phyloP scores from a whole-genome alignment of 176 grass and related monocot genomes.

The Oryza officinalis region DNA sequence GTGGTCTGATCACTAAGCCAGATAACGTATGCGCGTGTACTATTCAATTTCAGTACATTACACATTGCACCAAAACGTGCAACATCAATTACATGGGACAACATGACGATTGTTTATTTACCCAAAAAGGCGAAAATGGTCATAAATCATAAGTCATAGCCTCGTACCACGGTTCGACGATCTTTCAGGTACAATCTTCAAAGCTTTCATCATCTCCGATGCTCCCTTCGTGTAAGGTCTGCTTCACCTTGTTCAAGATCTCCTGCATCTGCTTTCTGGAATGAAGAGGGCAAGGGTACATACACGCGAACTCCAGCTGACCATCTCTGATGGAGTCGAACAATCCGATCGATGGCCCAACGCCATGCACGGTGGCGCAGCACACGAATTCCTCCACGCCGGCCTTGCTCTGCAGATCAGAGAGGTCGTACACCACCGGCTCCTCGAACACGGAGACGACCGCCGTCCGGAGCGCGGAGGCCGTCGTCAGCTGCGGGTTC shows the following conservation, averaged over 20 bases:
- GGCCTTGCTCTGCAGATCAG: constrained; percentile 42
- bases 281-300: constrained; percentile 85
- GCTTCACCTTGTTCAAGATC: constrained; percentile 55
- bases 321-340: constrained; percentile 80
- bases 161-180: not conserved
- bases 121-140: not conserved
- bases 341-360: constrained; percentile 67
- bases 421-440: constrained; percentile 33
- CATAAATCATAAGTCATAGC: not conserved
- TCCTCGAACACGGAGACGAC: constrained; percentile 86
- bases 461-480: constrained; percentile 65
- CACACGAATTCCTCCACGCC: constrained; percentile 71
- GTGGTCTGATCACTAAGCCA: not conserved
- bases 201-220: not conserved
- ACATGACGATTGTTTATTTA: not conserved
- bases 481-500: constrained; percentile 69
- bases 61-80: not conserved
- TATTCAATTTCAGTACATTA: not conserved
- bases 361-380: constrained; percentile 69
- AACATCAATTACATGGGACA: not conserved
- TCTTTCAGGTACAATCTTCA: constrained; percentile 12
- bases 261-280: constrained; percentile 74
- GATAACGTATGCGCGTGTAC: not conserved
- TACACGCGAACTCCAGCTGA: constrained; percentile 53
- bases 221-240: constrained; percentile 51